A percentile compares a stretch with the other conserved stretches of the same genome.
Evolutionary conservation across 345 rosid genomes (phyloP).

Genomic region (Eutrema heterophyllum): DNA sequence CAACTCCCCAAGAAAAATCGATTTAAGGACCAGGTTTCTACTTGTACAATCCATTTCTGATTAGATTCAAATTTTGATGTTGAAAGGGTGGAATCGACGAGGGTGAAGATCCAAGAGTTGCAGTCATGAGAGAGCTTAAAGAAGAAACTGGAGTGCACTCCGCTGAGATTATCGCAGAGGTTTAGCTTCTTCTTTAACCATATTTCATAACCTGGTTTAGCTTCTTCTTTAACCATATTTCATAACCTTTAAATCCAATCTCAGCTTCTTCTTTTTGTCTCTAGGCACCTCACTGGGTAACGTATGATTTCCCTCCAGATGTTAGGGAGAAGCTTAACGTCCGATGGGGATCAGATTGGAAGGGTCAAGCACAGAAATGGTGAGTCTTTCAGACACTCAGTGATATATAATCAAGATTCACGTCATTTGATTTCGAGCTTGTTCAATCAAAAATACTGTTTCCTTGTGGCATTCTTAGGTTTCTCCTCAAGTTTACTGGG

Average conservation of each 20-base stretch:
- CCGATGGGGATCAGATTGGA: slow-evolving; percentile 92
- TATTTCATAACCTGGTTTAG: slow-evolving; percentile 32
- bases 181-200: slow-evolving; percentile 1
- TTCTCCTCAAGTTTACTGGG: slow-evolving; percentile 78
- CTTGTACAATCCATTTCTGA: too few relatives aligned
- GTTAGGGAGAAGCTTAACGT: slow-evolving; percentile 76
- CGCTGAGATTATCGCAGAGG: slow-evolving; percentile 81
- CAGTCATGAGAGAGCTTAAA: slow-evolving; percentile 79
- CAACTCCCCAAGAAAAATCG: too few relatives aligned
- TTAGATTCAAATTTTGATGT: background rate
- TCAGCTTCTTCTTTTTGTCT: background rate
- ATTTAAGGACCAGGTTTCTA: too few relatives aligned
- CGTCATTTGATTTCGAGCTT: background rate
- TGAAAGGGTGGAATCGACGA: slow-evolving; percentile 80
- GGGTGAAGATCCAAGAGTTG: slow-evolving; percentile 80
- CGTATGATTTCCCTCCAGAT: slow-evolving; percentile 88
- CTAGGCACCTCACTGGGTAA: slow-evolving; percentile 80
- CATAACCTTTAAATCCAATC: background rate
- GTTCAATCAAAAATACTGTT: background rate
- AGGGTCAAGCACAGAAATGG: slow-evolving; percentile 99
- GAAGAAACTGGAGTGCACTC: slow-evolving; percentile 90
- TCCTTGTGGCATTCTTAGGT: slow-evolving; percentile 43
- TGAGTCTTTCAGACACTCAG: slow-evolving; percentile 20
- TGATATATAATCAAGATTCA: background rate
- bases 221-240: background rate